Evolutionary conservation across 2,329 filamentous ascomycete genomes (phyloP), one percentile per base, ranked within the genome.

Genomic region (Diaporthe vexans): DNA sequence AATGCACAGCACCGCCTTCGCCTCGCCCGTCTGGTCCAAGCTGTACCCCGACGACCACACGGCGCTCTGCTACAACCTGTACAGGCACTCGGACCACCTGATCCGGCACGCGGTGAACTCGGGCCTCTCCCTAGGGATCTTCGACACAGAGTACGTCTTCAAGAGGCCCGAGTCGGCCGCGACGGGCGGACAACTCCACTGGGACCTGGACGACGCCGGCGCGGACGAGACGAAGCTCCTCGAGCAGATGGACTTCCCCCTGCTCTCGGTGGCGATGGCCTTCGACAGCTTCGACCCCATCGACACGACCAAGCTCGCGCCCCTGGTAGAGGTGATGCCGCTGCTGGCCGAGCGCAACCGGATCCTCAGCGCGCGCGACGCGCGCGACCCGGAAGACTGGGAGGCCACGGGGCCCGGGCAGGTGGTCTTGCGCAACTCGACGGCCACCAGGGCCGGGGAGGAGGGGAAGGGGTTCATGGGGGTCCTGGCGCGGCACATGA

Each of bases 211-310:
- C 21, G 65, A 77, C 58, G 13, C 56, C 6, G 33, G 21, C 1
- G 71, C 73, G 17, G 74, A 74, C n/a, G 61, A 29, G 3, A 73
- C 74, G 17, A 57, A 73, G 61, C 76, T 81, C 24, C 76, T 80
- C 1, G 77, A 77, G 52, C 77, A 79, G 72, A 82, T 82, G 81
- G 80, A 81, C 67, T 82, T 82, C 72, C 80, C 80, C 0, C 76
- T 81, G 9, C 79, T 81, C 0, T 80, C 78, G 4, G 72, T 82
- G 11, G 80, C 79, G 0, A 68, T 82, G 24, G 76, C 79, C 8
- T 81, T 77, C 72, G 81, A 82, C 73, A 75, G 75, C 68, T 69
- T 75, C 59, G 33, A 74, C 5, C 33, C 72, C 2, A 59, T 78
- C 46, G 75, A 79, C 56, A 24, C 35, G n/a, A 51, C 72, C 9